Evolutionary conservation across 345 rosid genomes (phyloP).

Genomic region (Trapa incisa): DNA sequence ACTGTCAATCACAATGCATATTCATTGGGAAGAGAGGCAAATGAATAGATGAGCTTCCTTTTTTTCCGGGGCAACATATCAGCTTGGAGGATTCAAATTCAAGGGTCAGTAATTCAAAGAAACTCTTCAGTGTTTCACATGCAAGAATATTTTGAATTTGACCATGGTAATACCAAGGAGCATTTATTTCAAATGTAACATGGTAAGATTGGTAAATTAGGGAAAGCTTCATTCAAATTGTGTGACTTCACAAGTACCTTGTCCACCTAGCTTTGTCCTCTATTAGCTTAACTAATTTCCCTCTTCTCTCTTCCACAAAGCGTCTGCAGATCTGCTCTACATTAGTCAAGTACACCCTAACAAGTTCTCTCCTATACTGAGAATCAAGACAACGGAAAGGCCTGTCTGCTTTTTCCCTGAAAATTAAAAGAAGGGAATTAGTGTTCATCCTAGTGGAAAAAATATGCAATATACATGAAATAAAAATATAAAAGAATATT

Average conservation of each 20-base stretch:
- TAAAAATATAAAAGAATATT: no score
- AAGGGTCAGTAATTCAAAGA: background rate
- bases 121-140: background rate
- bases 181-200: slow-evolving; percentile 1
- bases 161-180: background rate
- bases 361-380: slow-evolving; percentile 82
- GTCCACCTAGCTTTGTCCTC: slow-evolving; percentile 83
- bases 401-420: slow-evolving; percentile 77
- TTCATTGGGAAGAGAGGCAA: slow-evolving; percentile 1
- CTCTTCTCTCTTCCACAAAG: slow-evolving; percentile 74
- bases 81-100: background rate
- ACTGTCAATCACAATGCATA: slow-evolving; percentile 3
- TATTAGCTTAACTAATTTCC: slow-evolving; percentile 52
- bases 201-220: background rate
- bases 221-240: background rate
- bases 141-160: background rate
- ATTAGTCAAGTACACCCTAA: slow-evolving; percentile 76
- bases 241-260: slow-evolving; percentile 31
- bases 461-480: no score
- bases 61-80: background rate
- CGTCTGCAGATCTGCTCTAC: slow-evolving; percentile 81
- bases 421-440: slow-evolving; percentile 9
- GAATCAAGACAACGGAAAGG: slow-evolving; percentile 90
- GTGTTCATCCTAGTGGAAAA: no score
- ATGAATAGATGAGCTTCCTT: background rate